phyloP scores from a whole-genome alignment of 257 asterid genomes.

The Handroanthus guayacan region DNA sequence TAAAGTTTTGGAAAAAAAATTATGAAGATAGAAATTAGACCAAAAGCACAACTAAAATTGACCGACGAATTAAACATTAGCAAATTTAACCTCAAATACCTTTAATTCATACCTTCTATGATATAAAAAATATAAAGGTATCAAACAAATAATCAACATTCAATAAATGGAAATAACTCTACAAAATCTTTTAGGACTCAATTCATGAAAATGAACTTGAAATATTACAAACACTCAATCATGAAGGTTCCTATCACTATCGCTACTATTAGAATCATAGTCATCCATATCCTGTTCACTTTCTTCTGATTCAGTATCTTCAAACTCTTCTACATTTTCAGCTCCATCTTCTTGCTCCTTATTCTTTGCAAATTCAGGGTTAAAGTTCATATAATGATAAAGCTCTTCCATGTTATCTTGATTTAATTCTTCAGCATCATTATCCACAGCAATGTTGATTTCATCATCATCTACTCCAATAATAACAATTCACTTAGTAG shows the following conservation, averaged over 20 bases:
- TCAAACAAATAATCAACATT: neutral
- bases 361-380: neutral
- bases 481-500: neutral
- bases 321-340: neutral
- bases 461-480: neutral
- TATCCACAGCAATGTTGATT: neutral
- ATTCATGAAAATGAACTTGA: neutral
- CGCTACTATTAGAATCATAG: neutral
- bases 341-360: neutral
- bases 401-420: neutral
- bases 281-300: neutral
- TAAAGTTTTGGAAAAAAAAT: no score
- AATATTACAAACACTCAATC: neutral
- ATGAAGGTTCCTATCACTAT: neutral
- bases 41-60: no score
- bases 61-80: no score
- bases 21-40: no score
- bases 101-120: no score
- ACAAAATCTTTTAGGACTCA: neutral
- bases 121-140: no score
- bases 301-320: neutral
- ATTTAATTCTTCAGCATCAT: neutral
- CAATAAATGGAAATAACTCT: no score
- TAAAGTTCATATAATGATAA: neutral
- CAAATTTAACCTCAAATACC: no score